These are phyloP conservation scores for Phytophthora hibernalis DNA, from an alignment of 352 stramenopile genomes.

Conservation along the genomic window DNA sequence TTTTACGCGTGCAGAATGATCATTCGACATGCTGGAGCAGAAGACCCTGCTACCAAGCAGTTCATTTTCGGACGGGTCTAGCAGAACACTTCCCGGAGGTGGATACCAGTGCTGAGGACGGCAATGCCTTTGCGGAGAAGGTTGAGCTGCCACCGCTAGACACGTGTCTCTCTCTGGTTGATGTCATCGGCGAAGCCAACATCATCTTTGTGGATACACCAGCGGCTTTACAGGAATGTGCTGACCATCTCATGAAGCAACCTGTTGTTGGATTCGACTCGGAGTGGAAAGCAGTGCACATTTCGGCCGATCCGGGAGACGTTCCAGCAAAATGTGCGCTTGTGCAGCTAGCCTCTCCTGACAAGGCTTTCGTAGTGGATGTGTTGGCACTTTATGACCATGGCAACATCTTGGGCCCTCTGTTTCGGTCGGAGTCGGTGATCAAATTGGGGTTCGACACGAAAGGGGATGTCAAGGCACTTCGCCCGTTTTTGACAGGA, in stretches of 20 bases:
- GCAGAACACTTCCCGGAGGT: constrained; percentile 55
- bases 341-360: constrained; percentile 67
- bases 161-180: constrained; percentile 56
- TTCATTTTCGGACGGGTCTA: constrained; percentile 61
- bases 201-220: constrained; percentile 71
- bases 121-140: constrained; percentile 41
- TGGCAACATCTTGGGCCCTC: constrained; percentile 31
- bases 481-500: constrained; percentile 54
- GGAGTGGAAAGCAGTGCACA: constrained; percentile 74
- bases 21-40: constrained; percentile 46
- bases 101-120: constrained; percentile 39
- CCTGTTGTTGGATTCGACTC: constrained; percentile 76
- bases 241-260: constrained; percentile 50
- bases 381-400: constrained; percentile 54
- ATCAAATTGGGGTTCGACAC: constrained; percentile 81
- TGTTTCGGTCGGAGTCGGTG: constrained; percentile 60
- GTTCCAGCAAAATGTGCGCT: constrained; percentile 55
- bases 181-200: constrained; percentile 47
- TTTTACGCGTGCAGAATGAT: constrained; percentile 69
- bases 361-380: constrained; percentile 75
- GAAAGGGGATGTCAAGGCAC: constrained; percentile 63
- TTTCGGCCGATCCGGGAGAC: constrained; percentile 18
- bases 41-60: constrained; percentile 53
- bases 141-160: constrained; percentile 51
- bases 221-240: constrained; percentile 41